A percentile compares a stretch with the other conserved stretches of the same genome.
Conservation (phyloP, 1,284 basidiomycete species). For the Cryptococcus jaspeensis region DNA sequence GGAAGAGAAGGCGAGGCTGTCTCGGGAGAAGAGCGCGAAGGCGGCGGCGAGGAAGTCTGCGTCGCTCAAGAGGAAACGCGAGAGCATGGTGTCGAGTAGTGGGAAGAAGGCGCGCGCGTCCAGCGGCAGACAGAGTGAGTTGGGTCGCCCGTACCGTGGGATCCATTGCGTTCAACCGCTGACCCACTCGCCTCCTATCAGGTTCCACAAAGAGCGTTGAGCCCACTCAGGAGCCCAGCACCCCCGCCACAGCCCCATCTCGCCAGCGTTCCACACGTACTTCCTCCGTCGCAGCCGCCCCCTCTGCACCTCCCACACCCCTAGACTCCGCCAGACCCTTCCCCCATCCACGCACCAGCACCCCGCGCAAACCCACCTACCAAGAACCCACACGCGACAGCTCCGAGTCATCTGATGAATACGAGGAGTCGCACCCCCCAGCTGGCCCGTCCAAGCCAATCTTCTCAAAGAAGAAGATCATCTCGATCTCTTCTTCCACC, state of each 20-base stretch:
- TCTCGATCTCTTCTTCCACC: neutral
- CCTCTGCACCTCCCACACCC: no score
- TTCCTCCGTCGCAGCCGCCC: no score
- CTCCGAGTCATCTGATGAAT: neutral
- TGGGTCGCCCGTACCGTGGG: neutral
- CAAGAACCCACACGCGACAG: neutral
- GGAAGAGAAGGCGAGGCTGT: conserved; percentile 6
- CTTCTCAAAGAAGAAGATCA: no score
- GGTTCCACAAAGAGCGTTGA: no score
- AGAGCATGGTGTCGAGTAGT: neutral
- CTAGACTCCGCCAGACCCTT: no score
- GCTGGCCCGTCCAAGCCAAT: no score
- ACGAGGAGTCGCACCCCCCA: neutral
- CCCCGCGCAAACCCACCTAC: neutral
- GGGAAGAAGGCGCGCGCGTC: neutral
- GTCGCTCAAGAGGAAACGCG: neutral
- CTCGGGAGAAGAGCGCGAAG: conserved; percentile 9
- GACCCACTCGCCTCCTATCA: no score
- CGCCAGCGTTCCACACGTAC: no score
- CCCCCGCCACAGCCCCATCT: no score
- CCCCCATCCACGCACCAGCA: no score
- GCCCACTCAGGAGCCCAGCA: no score
- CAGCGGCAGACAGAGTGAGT: no score
- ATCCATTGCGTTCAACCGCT: neutral
- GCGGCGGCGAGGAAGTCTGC: neutral